Percentiles rank a stretch among this genome's conserved stretches.
Conservation (phyloP, 139 green algal species). For the Tetratostichococcus sp. region DNA sequence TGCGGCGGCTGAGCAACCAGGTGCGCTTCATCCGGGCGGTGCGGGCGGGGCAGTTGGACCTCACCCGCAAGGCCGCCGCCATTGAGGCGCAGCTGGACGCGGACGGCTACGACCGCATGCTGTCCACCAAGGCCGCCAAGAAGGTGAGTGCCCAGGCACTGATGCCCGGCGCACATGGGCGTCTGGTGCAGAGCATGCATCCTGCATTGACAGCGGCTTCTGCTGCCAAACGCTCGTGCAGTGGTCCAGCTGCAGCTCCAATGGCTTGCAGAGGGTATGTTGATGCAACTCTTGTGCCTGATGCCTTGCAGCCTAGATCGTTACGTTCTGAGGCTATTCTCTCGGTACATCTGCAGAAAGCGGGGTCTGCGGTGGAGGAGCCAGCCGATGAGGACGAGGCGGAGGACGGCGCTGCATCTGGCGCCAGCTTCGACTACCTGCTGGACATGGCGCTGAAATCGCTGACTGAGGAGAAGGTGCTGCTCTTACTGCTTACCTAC, state of each 20-base stretch:
- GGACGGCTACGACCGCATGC: constrained; percentile 72
- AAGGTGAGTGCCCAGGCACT: constrained; percentile 10
- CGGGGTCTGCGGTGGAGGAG: constrained; percentile 13
- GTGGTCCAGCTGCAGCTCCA: too few relatives aligned
- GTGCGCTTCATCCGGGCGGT: constrained; percentile 94
- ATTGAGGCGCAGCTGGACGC: constrained; percentile 80
- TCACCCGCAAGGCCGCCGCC: constrained; percentile 76
- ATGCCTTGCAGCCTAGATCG: too few relatives aligned
- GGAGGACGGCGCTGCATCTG: constrained; percentile 8
- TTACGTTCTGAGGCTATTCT: too few relatives aligned
- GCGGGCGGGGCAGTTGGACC: constrained; percentile 70
- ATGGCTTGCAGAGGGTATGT: too few relatives aligned
- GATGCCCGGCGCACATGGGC: too few relatives aligned
- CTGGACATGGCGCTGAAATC: constrained; percentile 92
- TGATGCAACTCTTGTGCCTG: too few relatives aligned
- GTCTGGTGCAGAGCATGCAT: not conserved
- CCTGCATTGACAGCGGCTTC: too few relatives aligned
- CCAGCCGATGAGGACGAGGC: constrained; percentile 42
- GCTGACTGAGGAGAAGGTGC: constrained; percentile 92
- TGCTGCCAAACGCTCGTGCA: too few relatives aligned
- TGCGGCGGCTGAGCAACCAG: constrained; percentile 79
- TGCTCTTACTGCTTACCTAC: not conserved
- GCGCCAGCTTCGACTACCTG: constrained; percentile 90
- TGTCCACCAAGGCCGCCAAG: constrained; percentile 20
- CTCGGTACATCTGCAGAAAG: too few relatives aligned